These are phyloP conservation scores for Cladorrhinum sp. DNA, from an alignment of 2,329 filamentous ascomycete genomes.

Conservation along the genomic window DNA sequence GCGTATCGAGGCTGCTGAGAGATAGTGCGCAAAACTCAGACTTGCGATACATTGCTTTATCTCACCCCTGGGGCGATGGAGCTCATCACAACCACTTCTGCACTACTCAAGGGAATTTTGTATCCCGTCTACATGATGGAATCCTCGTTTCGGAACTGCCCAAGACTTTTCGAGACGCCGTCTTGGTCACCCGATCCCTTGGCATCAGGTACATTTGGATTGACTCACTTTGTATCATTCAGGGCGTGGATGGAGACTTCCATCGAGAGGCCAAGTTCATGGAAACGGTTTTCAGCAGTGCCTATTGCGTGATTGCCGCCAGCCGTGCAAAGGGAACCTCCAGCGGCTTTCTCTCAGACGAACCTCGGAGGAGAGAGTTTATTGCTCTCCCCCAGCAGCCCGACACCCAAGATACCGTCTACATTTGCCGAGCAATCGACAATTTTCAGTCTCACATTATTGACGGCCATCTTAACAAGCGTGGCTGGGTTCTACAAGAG, in stretches of 20 bases:
- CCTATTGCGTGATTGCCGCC: constrained; percentile 28
- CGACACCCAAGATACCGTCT: background rate
- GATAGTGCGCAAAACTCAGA: background rate
- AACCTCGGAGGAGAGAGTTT: constrained; percentile 7
- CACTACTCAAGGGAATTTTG: background rate
- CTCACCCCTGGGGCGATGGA: constrained; percentile 21
- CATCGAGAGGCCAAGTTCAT: constrained; percentile 22
- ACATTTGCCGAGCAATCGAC: constrained; percentile 5
- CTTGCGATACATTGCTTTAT: constrained; percentile 21
- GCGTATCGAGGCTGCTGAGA: constrained; percentile 4
- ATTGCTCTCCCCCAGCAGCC: constrained; percentile 2
- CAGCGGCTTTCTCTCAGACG: constrained; percentile 24
- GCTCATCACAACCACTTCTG: background rate
- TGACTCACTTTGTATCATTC: constrained; percentile 17
- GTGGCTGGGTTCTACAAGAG: constrained; percentile 41
- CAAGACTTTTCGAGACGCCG: constrained; percentile 8
- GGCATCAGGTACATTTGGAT: constrained; percentile 12
- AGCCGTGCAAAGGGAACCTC: constrained; percentile 18
- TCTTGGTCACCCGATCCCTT: constrained; percentile 3
- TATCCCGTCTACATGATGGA: background rate
- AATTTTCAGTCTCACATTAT: constrained; percentile 29
- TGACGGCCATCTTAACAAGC: constrained; percentile 31
- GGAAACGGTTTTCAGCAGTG: constrained; percentile 26
- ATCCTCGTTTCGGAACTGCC: background rate
- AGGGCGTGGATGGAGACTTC: constrained; percentile 19